Evolutionary conservation across 2,329 filamentous ascomycete genomes (phyloP).

Genomic region (Gaeumannomyces sp.): DNA sequence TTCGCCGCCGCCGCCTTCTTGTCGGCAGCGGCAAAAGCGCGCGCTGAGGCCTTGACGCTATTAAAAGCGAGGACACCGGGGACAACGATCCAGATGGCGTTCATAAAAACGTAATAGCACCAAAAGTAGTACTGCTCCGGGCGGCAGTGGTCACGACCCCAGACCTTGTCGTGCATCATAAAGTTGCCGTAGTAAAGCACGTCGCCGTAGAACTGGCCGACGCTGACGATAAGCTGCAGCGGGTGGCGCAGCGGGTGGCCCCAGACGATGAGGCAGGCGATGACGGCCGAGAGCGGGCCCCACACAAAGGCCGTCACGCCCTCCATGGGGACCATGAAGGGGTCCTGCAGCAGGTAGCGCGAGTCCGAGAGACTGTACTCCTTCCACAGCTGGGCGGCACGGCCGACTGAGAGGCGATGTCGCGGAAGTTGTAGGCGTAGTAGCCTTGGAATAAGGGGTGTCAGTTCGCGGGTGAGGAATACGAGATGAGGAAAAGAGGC

Average conservation of each 20-base stretch:
- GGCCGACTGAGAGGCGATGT: constrained; percentile 33
- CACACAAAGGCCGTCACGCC: constrained; percentile 45
- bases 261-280: constrained; percentile 37
- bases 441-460: constrained; percentile 32
- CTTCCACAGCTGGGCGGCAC: constrained; percentile 52
- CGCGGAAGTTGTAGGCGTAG: constrained; percentile 37
- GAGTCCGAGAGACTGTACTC: constrained; percentile 53
- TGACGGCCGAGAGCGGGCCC: constrained; percentile 46
- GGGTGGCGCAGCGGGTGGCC: constrained; percentile 41
- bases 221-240: constrained; percentile 39
- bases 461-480: neutral
- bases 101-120: constrained; percentile 46
- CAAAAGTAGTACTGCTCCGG: constrained; percentile 48
- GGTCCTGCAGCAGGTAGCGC: constrained; percentile 45
- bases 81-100: constrained; percentile 48
- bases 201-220: constrained; percentile 46
- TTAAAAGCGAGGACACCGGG: constrained; percentile 28
- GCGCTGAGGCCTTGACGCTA: constrained; percentile 21
- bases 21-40: neutral
- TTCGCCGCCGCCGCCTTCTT: neutral
- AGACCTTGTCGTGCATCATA: constrained; percentile 33
- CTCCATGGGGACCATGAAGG: constrained; percentile 52
- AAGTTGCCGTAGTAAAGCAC: constrained; percentile 46
- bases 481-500: no score
- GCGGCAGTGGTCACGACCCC: constrained; percentile 38